These are phyloP conservation scores for Pisolithus sp. DNA, from an alignment of 768 basidiomycete genomes.

Conservation along the genomic window DNA sequence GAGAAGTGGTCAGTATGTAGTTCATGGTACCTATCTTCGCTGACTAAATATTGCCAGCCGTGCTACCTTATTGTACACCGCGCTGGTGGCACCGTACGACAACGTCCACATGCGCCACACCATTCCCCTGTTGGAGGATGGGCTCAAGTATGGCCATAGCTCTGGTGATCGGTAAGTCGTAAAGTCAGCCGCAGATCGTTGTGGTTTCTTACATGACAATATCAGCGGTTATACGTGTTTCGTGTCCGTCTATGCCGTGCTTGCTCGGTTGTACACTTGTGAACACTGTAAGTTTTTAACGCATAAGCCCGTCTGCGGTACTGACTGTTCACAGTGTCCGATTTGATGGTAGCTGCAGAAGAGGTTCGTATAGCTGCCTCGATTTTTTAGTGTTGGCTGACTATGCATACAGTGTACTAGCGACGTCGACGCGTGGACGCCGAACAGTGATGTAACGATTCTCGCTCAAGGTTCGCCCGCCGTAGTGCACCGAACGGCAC, in stretches of 20 bases:
- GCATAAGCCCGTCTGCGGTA: not conserved
- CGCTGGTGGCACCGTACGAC: constrained; percentile 63
- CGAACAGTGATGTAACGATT: constrained; percentile 45
- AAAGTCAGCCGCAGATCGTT: not conserved
- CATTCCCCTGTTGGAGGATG: constrained; percentile 52
- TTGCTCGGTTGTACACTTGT: constrained; percentile 52
- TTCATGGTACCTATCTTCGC: not conserved
- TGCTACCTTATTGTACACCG: constrained; percentile 53
- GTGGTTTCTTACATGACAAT: not conserved
- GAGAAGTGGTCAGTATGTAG: constrained; percentile 55
- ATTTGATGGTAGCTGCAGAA: constrained; percentile 51
- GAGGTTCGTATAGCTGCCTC: constrained; percentile 37
- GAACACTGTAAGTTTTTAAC: constrained; percentile 46
- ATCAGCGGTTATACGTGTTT: constrained; percentile 57
- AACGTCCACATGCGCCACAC: constrained; percentile 60
- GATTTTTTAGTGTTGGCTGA: not conserved
- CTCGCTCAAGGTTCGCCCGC: constrained; percentile 44
- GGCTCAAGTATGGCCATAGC: constrained; percentile 57
- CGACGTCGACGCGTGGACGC: constrained; percentile 52
- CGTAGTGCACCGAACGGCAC: not conserved
- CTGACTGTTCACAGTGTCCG: constrained; percentile 40
- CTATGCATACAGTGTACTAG: constrained; percentile 38
- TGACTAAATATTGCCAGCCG: constrained; percentile 34
- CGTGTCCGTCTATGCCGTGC: constrained; percentile 47
- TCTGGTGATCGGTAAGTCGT: constrained; percentile 55